Evolutionary conservation across 345 rosid species (phyloP).

Genomic region (Citrus trifoliata): DNA sequence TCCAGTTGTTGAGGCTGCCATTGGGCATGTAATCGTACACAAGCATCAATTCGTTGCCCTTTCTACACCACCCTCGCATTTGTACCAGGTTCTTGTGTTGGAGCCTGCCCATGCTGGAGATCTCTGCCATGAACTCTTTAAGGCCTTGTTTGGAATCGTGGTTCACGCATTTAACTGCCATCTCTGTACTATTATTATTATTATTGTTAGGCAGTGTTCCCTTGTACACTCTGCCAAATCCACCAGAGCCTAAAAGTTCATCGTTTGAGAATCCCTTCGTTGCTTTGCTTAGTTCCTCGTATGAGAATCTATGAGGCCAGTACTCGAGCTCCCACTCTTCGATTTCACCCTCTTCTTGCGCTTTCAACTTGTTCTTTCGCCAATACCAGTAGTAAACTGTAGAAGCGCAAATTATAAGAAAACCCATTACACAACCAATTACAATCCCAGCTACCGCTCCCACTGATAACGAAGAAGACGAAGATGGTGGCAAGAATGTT

Average conservation of each 20-base stretch:
- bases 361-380: slow-evolving; percentile 34
- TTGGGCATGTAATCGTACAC: slow-evolving; percentile 92
- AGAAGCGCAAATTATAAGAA: slow-evolving; percentile 28
- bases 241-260: slow-evolving; percentile 72
- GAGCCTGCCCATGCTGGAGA: slow-evolving; percentile 81
- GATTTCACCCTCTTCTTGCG: slow-evolving; percentile 50
- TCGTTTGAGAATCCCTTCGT: slow-evolving; percentile 60
- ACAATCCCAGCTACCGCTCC: slow-evolving; percentile 71
- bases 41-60: slow-evolving; percentile 68
- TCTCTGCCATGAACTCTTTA: slow-evolving; percentile 93
- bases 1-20: slow-evolving; percentile 71
- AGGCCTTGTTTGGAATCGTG: slow-evolving; percentile 89
- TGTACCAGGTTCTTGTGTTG: slow-evolving; percentile 84
- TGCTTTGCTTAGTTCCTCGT: slow-evolving; percentile 61
- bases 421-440: slow-evolving; percentile 40
- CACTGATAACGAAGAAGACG: slow-evolving; percentile 48
- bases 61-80: slow-evolving; percentile 89
- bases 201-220: slow-evolving; percentile 36
- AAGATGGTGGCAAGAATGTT: slow-evolving; percentile 33
- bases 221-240: slow-evolving; percentile 76
- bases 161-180: slow-evolving; percentile 81
- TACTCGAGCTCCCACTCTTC: slow-evolving; percentile 92
- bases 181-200: slow-evolving; percentile 14
- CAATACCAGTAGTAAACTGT: slow-evolving; percentile 43
- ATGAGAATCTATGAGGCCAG: slow-evolving; percentile 91